phyloP scores from a whole-genome alignment of 179 eudicot genomes.

The Beta lomatogona region DNA sequence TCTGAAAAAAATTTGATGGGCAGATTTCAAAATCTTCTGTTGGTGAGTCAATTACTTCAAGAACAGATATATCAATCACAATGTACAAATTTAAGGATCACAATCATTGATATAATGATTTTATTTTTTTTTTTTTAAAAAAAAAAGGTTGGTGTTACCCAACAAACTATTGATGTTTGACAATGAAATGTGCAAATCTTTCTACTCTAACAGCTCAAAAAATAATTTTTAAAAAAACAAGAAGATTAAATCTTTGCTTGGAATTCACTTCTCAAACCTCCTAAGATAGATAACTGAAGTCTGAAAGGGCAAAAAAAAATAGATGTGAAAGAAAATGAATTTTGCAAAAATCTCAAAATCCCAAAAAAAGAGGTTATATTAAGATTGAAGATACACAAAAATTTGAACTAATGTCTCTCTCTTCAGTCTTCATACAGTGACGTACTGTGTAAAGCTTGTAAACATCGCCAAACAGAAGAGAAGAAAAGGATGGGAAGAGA shows the following conservation, averaged over 20 bases:
- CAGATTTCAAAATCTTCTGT: conserved; percentile 18
- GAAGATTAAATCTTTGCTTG: conserved; percentile 47
- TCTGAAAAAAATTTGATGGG: conserved; percentile 6
- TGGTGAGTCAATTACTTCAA: conserved; percentile 1
- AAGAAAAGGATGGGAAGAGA: conserved; percentile 26
- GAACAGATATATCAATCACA: background rate
- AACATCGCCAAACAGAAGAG: conserved; percentile 20
- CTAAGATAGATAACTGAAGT: background rate
- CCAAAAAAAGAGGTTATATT: conserved; percentile 9
- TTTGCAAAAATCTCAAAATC: conserved; percentile 12
- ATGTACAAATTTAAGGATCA: conserved; percentile 22
- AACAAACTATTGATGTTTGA: conserved; percentile 39
- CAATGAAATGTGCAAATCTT: conserved; percentile 30
- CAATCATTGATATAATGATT: conserved; percentile 3
- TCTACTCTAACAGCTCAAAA: background rate
- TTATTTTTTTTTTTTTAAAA: background rate
- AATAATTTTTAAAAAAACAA: background rate
- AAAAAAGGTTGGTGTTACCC: conserved; percentile 28
- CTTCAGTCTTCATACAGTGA: background rate
- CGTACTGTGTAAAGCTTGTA: conserved; percentile 12
- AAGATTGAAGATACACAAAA: conserved; percentile 7
- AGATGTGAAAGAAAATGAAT: background rate
- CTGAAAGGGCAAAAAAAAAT: too few relatives aligned
- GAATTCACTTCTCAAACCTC: conserved; percentile 48
- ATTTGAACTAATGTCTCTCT: background rate